Evolutionary conservation across 2,329 filamentous ascomycete species (phyloP).

Genomic region (Ascochyta clinopodiicola): DNA sequence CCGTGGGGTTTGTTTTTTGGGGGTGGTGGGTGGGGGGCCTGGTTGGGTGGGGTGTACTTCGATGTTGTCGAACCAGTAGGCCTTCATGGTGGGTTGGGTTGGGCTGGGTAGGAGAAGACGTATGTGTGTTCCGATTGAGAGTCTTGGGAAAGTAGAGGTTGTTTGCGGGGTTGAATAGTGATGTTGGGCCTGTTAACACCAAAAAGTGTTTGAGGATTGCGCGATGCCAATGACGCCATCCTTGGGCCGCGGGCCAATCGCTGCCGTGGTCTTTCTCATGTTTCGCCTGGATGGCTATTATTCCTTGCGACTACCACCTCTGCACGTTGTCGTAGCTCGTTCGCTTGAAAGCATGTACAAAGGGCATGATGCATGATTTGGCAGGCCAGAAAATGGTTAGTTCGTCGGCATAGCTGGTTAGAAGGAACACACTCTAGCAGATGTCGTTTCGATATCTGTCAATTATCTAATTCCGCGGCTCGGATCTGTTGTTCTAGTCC

Average conservation of each 20-base stretch:
- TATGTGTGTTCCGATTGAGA: neutral
- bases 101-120: neutral
- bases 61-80: slow-evolving; percentile 74
- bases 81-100: slow-evolving; percentile 60
- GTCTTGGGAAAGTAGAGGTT: neutral
- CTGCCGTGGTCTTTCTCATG: slow-evolving; percentile 36
- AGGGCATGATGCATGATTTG: neutral
- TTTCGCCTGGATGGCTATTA: neutral
- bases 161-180: slow-evolving; percentile 1
- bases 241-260: slow-evolving; percentile 24
- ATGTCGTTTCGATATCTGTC: neutral
- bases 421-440: neutral
- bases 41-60: slow-evolving; percentile 52
- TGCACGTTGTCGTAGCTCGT: neutral
- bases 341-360: neutral
- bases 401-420: neutral
- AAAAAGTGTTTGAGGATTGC: slow-evolving; percentile 27
- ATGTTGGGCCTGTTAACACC: slow-evolving; percentile 16
- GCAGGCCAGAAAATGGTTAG: neutral
- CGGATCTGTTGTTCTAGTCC: neutral
- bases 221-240: slow-evolving; percentile 31
- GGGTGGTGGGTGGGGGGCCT: slow-evolving; percentile 8
- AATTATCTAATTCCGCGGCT: neutral
- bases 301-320: neutral
- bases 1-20: slow-evolving; percentile 18